Evolutionary conservation across 1,139 yeast species (phyloP), one percentile per base, ranked within the genome.

Genomic region (Saccharomyces uvarum): DNA sequence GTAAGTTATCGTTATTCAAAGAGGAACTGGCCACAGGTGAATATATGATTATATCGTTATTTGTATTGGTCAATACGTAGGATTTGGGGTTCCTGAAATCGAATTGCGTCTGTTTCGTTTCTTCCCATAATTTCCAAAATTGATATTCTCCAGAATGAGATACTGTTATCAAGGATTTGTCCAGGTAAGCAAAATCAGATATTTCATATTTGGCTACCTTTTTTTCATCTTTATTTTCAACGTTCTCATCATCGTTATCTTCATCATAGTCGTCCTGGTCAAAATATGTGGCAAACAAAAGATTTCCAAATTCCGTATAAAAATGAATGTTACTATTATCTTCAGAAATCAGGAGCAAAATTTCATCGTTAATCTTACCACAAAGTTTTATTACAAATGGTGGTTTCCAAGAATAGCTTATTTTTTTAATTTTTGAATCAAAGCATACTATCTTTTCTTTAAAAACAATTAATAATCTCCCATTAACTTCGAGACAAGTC

Each of bases 91-190:
- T 38, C 47, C 70, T 59, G 28, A 63, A 59, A 54, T 67, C 63
- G 24, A 61, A 58, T 19, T 52, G 50, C 2, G 61, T 55, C 8
- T 61, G 60, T 16, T 52, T 49, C 7, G 55, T 49, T 54, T 65
- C 67, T 53, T 62, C 60, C 69, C 70, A 69, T 33, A 66, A 51
- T 29, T 62, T 55, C 68, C 71, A 65, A 3, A 58, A 13, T 47
- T 64, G 63, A 44, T 65, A 61, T 8, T 60, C 53, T 1, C 73
- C 72, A 2, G 57, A 51, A 16, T 55, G 57, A 2, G 68, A 54
- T 3, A 59, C 58, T 2, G 62, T 48, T 1, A 67, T 48, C 16
- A 69, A 33, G 9, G 59, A 47, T 33, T 59, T 58, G 53, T 67
- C 68, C n/a, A 62, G 48, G 46, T 53, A 62, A 3, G 59, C 51